Base-by-base conservation (phyloP, 1,139 yeast species). In the Geotrichum restrictum region DNA sequence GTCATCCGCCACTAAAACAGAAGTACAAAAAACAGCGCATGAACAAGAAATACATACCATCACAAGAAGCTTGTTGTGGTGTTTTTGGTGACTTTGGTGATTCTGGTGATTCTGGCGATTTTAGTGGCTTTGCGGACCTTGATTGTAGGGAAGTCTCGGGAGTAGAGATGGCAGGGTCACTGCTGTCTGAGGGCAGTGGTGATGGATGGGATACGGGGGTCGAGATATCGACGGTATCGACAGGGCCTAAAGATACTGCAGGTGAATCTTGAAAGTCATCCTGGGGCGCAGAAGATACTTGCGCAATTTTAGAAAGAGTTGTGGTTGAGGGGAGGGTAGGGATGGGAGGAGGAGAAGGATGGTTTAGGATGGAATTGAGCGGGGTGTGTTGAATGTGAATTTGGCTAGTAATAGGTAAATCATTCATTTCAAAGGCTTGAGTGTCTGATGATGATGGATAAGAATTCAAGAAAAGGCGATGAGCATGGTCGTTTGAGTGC, bases 1-100 rank as follows among this genome's bases (percentile, higher is more conserved):
- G 41, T 21, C 2, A 37, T 37, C 41, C n/a, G 41, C 41, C 27
- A 37, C 41, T 37, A 37, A 16, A 37, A 21, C 41, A 21, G 19
- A 37, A 37, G 41, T 18, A 6, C 10, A 37, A 5, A 37, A 37
- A 16, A 37, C 19, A 34, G 37, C 37, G 37, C 37, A 16, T n/a
- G 18, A 34, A 34, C 14, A 8, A 3, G 37, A n/a, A n/a, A 13
- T 34, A 34, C 37, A n/a, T 16, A 34, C 37, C 37, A 34, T n/a
- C 19, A 34, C 37, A 13, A n/a, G 18, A n/a, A 16, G 14, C 18
- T 37, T 37, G 40, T 37, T 16, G 40, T n/a, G 38, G 38, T 34
- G 7, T 13, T 18, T 37, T 18, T 16, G 24, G 40, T 18, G 24
- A 16, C 19, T n/a, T n/a, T n/a, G n/a, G n/a, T n/a, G n/a, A n/a